phyloP scores from a whole-genome alignment of 2,329 filamentous ascomycete genomes.

The Grosmannia clavigera region DNA sequence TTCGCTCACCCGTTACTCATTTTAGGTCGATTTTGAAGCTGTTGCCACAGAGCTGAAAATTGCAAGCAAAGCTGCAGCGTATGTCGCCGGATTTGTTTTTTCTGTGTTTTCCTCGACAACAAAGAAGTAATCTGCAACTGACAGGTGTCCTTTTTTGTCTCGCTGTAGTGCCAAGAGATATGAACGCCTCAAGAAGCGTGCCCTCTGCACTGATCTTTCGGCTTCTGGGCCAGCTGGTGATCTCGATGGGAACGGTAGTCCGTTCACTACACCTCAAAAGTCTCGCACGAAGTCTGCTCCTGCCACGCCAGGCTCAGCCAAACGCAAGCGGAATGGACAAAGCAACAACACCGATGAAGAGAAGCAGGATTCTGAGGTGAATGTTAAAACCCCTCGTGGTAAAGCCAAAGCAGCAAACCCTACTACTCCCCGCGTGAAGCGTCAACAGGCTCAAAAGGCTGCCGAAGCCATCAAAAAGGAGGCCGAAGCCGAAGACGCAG shows the following conservation, averaged over 20 bases:
- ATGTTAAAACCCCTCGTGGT: background rate
- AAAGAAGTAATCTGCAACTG: background rate
- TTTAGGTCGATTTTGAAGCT: slow-evolving; percentile 49
- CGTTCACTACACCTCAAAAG: background rate
- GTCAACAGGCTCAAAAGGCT: slow-evolving; percentile 1
- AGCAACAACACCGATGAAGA: background rate
- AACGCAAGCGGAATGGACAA: slow-evolving; percentile 12
- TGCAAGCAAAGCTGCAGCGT: slow-evolving; percentile 57
- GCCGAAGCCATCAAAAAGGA: slow-evolving; percentile 1
- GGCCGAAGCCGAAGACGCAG: background rate
- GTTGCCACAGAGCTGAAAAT: slow-evolving; percentile 55
- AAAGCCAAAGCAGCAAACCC: background rate
- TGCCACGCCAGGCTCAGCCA: slow-evolving; percentile 14
- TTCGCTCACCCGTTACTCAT: background rate
- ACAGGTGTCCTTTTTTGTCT: background rate
- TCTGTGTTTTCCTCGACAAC: background rate
- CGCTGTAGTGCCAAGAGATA: slow-evolving; percentile 50
- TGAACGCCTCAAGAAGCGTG: slow-evolving; percentile 37
- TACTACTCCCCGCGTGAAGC: slow-evolving; percentile 1
- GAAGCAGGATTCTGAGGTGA: background rate
- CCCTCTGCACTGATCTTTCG: background rate
- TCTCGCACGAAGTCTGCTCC: background rate
- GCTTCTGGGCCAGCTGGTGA: background rate
- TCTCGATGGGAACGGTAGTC: background rate
- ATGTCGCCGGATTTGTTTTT: slow-evolving; percentile 21